Base-by-base conservation (phyloP, 2,329 filamentous ascomycete species). In the Fusarium musae region DNA sequence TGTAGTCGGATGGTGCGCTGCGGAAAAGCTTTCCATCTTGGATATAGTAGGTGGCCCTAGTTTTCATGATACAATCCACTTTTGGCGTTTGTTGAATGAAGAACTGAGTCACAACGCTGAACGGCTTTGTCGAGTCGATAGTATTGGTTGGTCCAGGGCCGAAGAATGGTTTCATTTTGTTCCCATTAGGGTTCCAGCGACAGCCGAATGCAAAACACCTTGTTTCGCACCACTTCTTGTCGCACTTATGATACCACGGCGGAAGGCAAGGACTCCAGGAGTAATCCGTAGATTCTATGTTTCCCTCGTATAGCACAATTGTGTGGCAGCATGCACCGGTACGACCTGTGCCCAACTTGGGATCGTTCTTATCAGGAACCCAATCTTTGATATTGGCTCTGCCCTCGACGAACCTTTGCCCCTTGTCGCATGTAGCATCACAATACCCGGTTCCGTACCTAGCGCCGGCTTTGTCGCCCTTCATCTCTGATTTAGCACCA, bases 91-190 rank as follows among this genome's bases (percentile, higher is more conserved):
- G 39, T 8, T 75, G 87, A 87, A 79, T 92, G 73, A 82, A 82
- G 82, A 92, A 92, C 79, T 92, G 90, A 7, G 90, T 92, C 53
- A 92, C 88, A 39, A 93, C 89, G 9, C 90, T 92, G 70, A 92
- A 81, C 70, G 87, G 87, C 78, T 85, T 83, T 66, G 80, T 86
- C 56, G 89, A 90, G 79, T 92, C 87, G 75, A 93, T 83, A 49
- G 83, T 90, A 77, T 84, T 84, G 63, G 85, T 86, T 0, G 85
- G 81, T n/a, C 81, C 82, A 10, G 77, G 77, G 56, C 91, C 91
- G 82, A 89, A 93, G 85, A 91, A 93, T 78, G 82, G 82, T 63
- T 84, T 83, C 47, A 34, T 34, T 13, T 34, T 23, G 84, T 89
- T 85, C 78, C 91, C 90, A 87, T 87, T 92, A 32, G 86, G 80